Base-by-base conservation (phyloP, 1,139 yeast species). In the Protomyces gravidus region DNA sequence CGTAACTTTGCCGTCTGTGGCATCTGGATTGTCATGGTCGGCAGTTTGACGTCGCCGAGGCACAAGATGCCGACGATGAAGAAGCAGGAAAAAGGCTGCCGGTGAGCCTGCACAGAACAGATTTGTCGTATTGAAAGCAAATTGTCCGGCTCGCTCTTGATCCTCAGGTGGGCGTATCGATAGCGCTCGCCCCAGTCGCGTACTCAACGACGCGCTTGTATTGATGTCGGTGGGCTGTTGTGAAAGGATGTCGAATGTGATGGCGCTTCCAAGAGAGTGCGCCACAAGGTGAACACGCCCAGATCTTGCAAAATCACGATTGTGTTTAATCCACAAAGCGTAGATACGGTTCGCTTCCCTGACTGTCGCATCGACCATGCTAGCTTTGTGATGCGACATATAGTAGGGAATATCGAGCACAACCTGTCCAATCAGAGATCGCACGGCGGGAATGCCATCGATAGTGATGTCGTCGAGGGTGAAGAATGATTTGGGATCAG, bases 221-320 rank as follows among this genome's bases (percentile, higher is more conserved):
- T 50, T 30, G 39, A 60, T 46, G 30, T 50, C 53, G 11, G 62
- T 61, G n/a, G 83, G 81, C 68, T 86, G 94, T 30, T 75, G 70
- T 1, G 86, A 76, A 42, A 89, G 71, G 40, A 92, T 76, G 70
- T 92, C 98, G 66, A 88, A 82, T 1, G 86, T 80, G 59, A 92
- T 88, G 0, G 92, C 85, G 17, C 95, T 85, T 0, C 98, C 98
- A 27, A 92, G 73, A 0, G 97, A 89, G 71, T 92, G 98, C 1
- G 97, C 97, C 67, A 92, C 75, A 1, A 92, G 71, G 67, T 90
- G 89, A 0, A 89, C 84, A 63, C 83, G 80, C 5, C 80, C 76
- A 1, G 61, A 58, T 7, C 62, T 48, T 2, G 64, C 67, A 71
- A 89, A 89, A 17, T 78, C 73, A 0, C 96, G 96, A 67, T 90